Percentiles rank a stretch among this genome's conserved stretches.
These are phyloP conservation scores for Cyberlindnera petersonii DNA, from an alignment of 805 yeast genomes.

Conservation along the genomic window DNA sequence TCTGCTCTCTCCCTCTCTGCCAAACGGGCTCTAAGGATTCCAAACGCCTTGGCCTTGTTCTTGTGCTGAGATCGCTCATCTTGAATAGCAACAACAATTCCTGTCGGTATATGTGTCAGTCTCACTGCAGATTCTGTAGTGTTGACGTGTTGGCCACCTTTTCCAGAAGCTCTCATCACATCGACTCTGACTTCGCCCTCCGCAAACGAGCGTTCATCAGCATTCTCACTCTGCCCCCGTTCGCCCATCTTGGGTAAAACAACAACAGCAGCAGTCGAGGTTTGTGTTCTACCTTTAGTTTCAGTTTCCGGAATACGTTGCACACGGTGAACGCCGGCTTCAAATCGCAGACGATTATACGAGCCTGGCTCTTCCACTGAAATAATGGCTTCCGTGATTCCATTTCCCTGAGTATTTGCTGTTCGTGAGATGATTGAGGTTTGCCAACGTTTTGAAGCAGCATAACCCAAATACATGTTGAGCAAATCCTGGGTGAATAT, in stretches of 20 bases:
- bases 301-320: constrained; percentile 94
- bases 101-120: constrained; percentile 87
- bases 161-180: constrained; percentile 96
- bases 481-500: constrained; percentile 78
- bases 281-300: constrained; percentile 88
- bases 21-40: constrained; percentile 73
- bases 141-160: constrained; percentile 98
- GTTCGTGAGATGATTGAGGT: constrained; percentile 53
- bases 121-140: constrained; percentile 97
- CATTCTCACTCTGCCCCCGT: constrained; percentile 41
- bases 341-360: constrained; percentile 68
- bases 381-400: constrained; percentile 73
- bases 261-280: constrained; percentile 94
- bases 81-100: constrained; percentile 84
- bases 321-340: constrained; percentile 95
- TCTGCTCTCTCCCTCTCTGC: constrained; percentile 75
- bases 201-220: constrained; percentile 65
- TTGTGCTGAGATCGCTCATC: constrained; percentile 94
- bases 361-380: constrained; percentile 73
- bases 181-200: constrained; percentile 90
- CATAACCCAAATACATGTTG: constrained; percentile 75
- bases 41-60: constrained; percentile 89
- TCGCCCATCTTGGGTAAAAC: constrained; percentile 80
- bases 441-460: constrained; percentile 64
- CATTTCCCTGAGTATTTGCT: constrained; percentile 56